Percentiles rank a stretch among this genome's conserved stretches.
These are phyloP conservation scores for Penicillium sp. DNA, from an alignment of 2,329 filamentous ascomycete species.

Conservation along the genomic window DNA sequence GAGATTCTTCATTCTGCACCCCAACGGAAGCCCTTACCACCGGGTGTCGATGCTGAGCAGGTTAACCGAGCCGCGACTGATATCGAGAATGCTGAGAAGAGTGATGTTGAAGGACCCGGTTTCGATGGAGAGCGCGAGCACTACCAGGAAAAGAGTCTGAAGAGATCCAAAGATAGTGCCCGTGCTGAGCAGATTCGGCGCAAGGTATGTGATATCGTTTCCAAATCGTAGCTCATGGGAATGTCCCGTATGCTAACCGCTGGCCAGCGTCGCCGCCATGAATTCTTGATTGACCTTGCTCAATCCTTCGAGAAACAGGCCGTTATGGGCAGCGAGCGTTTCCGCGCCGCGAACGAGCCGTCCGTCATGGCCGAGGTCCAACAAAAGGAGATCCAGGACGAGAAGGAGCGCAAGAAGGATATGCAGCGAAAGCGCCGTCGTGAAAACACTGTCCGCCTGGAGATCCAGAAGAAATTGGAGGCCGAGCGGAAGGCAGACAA, in stretches of 20 bases:
- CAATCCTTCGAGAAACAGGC: constrained; percentile 70
- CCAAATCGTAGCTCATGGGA: background rate
- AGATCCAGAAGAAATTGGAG: constrained; percentile 79
- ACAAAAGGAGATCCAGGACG: constrained; percentile 84
- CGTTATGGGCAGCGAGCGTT: constrained; percentile 73
- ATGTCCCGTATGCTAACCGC: constrained; percentile 15
- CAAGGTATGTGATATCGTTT: constrained; percentile 56
- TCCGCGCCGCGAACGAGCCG: constrained; percentile 75
- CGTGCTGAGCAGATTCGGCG: constrained; percentile 66
- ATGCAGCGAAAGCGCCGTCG: constrained; percentile 97
- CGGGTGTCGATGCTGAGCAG: constrained; percentile 60
- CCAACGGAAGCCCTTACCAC: constrained; percentile 22
- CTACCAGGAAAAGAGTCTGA: constrained; percentile 61
- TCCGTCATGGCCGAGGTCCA: constrained; percentile 85
- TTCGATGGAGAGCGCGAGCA: constrained; percentile 58
- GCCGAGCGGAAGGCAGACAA: constrained; percentile 77
- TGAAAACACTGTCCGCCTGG: constrained; percentile 91
- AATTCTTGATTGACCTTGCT: constrained; percentile 60
- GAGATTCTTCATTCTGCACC: constrained; percentile 10
- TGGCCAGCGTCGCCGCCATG: constrained; percentile 62
- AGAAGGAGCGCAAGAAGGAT: constrained; percentile 99
- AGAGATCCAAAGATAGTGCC: constrained; percentile 71
- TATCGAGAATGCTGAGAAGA: constrained; percentile 61
- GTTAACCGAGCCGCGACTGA: constrained; percentile 68
- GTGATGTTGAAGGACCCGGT: constrained; percentile 60